A percentile compares a stretch with the other conserved stretches of the same genome.
phyloP scores from a whole-genome alignment of 371 early-diverging fungal genomes.

The Dinochytrium kinnereticum region DNA sequence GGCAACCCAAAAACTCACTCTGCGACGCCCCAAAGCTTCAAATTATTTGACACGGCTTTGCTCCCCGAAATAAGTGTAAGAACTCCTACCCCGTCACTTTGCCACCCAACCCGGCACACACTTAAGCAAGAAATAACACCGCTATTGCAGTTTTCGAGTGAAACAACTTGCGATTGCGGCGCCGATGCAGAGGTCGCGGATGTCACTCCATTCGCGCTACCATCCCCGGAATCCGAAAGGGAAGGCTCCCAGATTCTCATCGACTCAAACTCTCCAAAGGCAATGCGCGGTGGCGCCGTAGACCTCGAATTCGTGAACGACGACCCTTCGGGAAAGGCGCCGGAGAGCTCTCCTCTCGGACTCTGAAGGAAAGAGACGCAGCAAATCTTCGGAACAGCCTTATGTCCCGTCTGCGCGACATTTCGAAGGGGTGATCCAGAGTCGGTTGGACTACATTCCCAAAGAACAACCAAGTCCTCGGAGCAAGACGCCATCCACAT shows the following conservation, averaged over 20 bases:
- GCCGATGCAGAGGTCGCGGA: too few relatives aligned
- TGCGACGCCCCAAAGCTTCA: conserved; percentile 10
- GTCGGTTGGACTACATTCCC: neutral
- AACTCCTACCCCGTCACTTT: neutral
- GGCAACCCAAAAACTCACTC: too few relatives aligned
- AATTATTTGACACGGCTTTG: neutral
- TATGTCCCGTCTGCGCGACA: conserved; percentile 5
- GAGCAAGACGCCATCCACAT: conserved; percentile 2
- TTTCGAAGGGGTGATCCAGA: neutral
- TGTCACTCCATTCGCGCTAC: neutral
- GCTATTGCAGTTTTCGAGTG: neutral
- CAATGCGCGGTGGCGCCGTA: neutral
- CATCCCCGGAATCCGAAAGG: neutral
- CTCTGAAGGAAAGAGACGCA: conserved; percentile 10
- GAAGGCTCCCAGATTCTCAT: conserved; percentile 6
- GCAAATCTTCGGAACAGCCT: conserved; percentile 11
- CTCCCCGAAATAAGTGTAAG: neutral
- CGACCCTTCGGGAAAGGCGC: conserved; percentile 1
- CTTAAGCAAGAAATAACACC: conserved; percentile 7
- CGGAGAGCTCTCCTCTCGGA: conserved; percentile 9
- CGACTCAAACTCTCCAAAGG: conserved; percentile 12
- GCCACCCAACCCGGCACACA: conserved; percentile 2
- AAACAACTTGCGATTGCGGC: neutral
- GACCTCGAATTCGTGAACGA: neutral
- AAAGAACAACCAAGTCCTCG: conserved; percentile 12